A percentile compares a stretch with the other conserved stretches of the same genome.
These are phyloP conservation scores for Leishmania braziliensis DNA, from an alignment of 208 protist species.

Conservation along the genomic window DNA sequence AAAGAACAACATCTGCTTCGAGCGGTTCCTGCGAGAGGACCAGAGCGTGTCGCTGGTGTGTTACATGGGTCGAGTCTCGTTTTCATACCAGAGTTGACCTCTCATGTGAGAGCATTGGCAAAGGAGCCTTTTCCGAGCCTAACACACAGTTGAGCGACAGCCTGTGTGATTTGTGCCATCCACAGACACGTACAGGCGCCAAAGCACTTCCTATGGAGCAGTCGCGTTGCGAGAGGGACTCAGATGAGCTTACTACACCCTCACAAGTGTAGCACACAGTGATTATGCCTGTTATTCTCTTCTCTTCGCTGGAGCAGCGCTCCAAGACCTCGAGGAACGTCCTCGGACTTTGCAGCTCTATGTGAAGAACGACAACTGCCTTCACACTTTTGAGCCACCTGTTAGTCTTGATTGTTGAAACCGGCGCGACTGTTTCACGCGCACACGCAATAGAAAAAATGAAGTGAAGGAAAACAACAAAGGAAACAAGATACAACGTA, in stretches of 20 bases:
- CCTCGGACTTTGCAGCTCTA: too few species aligned
- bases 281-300: background rate
- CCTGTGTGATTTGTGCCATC: too few species aligned
- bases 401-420: background rate
- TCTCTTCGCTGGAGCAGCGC: background rate
- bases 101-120: background rate
- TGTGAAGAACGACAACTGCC: background rate
- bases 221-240: background rate
- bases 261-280: background rate
- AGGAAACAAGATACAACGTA: conserved; percentile 4
- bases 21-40: background rate
- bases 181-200: background rate
- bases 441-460: background rate
- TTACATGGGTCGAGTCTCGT: background rate
- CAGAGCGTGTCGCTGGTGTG: background rate
- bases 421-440: background rate
- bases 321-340: background rate
- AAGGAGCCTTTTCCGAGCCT: background rate
- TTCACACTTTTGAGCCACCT: background rate
- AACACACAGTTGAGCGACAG: background rate
- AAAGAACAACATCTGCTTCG: background rate
- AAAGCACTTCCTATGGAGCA: background rate
- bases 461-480: background rate
- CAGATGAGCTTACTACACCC: background rate
- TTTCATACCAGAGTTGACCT: background rate